Conservation (phyloP, 768 basidiomycete species). For the Mycena epipterygia region DNA sequence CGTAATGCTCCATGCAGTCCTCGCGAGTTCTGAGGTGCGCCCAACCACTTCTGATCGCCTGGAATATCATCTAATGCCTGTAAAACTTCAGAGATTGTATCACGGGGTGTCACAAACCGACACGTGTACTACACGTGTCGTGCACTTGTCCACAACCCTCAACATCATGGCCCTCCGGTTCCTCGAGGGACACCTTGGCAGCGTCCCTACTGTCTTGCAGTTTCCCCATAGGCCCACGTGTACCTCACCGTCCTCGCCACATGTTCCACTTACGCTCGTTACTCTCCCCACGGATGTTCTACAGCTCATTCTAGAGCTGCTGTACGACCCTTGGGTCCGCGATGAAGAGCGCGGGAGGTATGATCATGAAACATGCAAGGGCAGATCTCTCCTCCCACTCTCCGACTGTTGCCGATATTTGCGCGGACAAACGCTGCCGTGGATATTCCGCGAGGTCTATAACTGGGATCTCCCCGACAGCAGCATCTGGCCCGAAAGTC, state of each 20-base stretch:
- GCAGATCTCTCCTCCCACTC: background rate
- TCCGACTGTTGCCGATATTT: slow-evolving; percentile 13
- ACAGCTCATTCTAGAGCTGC: background rate
- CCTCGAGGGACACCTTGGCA: background rate
- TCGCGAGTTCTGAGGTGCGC: too few species aligned
- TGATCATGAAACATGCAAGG: slow-evolving; percentile 11
- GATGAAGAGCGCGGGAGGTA: background rate
- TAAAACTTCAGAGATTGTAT: background rate
- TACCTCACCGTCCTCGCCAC: background rate
- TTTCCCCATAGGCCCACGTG: background rate
- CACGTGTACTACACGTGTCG: background rate
- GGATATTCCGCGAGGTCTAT: slow-evolving; percentile 26
- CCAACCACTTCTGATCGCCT: too few species aligned
- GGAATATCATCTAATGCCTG: too few species aligned
- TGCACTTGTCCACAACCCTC: background rate
- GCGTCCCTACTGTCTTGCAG: background rate
- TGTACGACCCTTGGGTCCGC: background rate
- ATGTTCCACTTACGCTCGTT: background rate
- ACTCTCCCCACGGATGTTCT: slow-evolving; percentile 9
- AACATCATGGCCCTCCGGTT: background rate
- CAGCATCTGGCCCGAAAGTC: slow-evolving; percentile 6
- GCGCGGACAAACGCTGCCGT: slow-evolving; percentile 3
- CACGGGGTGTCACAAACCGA: background rate
- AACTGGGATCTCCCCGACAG: slow-evolving; percentile 9
- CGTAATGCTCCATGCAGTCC: too few species aligned